A percentile compares a stretch with the other conserved stretches of the same genome.
Conservation (phyloP, 805 yeast genomes). For the Metschnikowia colocasiae region DNA sequence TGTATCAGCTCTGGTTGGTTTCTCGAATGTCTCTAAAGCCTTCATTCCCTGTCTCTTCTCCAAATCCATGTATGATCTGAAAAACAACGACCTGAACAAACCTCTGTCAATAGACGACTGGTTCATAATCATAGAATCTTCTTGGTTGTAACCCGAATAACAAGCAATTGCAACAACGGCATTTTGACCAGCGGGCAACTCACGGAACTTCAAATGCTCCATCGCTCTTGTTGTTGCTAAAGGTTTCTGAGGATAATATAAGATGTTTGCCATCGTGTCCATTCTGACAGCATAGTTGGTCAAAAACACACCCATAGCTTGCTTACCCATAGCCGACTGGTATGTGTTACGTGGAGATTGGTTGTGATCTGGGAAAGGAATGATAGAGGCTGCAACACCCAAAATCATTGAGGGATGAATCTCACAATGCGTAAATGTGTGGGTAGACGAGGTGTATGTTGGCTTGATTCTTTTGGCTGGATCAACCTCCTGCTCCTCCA, state of each 20-base stretch:
- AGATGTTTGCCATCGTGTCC: constrained; percentile 99
- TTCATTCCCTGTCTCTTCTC: constrained; percentile 98
- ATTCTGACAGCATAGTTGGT: constrained; percentile 94
- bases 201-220: constrained; percentile 97
- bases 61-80: constrained; percentile 97
- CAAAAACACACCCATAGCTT: constrained; percentile 98
- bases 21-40: constrained; percentile 95
- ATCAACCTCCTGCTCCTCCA: constrained; percentile 49
- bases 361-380: constrained; percentile 99
- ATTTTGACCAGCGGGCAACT: constrained; percentile 97
- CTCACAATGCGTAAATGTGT: constrained; percentile 97
- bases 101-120: constrained; percentile 97
- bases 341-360: constrained; percentile 99
- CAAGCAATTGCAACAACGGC: constrained; percentile 98
- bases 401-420: constrained; percentile 98
- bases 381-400: constrained; percentile 97
- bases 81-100: constrained; percentile 89
- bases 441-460: constrained; percentile 46
- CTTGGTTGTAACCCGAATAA: constrained; percentile 98
- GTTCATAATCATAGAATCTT: constrained; percentile 99
- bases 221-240: constrained; percentile 96
- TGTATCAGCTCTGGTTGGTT: constrained; percentile 93
- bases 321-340: constrained; percentile 99
- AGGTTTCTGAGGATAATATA: constrained; percentile 97
- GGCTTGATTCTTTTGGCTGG: constrained; percentile 87